phyloP scores from a whole-genome alignment of 257 asterid species.

The Asclepias syriaca region DNA sequence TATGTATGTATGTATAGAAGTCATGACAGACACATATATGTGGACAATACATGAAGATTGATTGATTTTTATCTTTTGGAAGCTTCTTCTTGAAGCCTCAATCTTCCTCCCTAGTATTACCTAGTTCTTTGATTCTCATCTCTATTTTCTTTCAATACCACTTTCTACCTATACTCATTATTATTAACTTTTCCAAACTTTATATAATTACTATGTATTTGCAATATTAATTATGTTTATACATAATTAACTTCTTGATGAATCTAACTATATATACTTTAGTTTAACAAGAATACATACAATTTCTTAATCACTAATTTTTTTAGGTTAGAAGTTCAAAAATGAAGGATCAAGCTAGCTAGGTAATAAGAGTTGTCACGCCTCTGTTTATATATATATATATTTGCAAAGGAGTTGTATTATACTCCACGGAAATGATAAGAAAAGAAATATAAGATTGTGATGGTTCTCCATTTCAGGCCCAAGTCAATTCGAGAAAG shows the following conservation, averaged over 20 bases:
- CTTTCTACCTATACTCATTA: not conserved
- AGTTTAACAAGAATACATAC: too few species aligned
- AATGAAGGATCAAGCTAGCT: not conserved
- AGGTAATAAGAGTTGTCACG: not conserved
- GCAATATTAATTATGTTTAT: too few species aligned
- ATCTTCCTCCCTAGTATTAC: not conserved
- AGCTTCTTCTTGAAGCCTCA: constrained; percentile 42
- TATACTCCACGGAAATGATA: constrained; percentile 1
- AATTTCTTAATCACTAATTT: too few species aligned
- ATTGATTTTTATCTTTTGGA: constrained; percentile 31
- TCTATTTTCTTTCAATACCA: not conserved
- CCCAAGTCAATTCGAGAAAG: constrained; percentile 14
- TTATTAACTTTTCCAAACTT: too few species aligned
- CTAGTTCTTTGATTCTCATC: constrained; percentile 33
- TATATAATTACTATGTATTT: too few species aligned
- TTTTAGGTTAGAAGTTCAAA: not conserved
- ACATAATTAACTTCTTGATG: too few species aligned
- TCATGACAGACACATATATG: constrained; percentile 18
- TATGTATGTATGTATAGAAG: constrained; percentile 1
- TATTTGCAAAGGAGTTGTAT: not conserved
- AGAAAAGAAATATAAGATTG: not conserved
- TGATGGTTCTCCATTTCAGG: constrained; percentile 10
- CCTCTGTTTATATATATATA: not conserved
- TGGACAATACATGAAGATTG: constrained; percentile 31
- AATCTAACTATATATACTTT: too few species aligned